Evolutionary conservation across 257 asterid species (phyloP), one percentile per base, ranked within the genome.

Genomic region (Rhazya stricta): DNA sequence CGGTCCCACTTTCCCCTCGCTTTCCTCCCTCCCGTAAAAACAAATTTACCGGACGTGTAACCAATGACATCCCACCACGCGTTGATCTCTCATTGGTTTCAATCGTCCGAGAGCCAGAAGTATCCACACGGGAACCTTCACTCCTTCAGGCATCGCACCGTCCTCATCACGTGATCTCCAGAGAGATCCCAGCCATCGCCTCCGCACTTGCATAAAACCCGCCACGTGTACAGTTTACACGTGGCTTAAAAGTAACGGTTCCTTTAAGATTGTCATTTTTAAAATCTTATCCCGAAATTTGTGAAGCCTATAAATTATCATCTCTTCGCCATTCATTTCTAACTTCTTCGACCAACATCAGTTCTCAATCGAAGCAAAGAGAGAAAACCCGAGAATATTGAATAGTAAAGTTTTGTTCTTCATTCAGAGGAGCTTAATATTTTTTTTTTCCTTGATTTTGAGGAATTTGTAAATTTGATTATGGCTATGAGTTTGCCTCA

Each of bases 401-500:
- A 42, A 67, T n/a, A 11, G 9, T 16, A 76, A 9, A 29, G 9
- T 29, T 6, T 43, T 6, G 12, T 27, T 21, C 10, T 42, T 5
- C 12, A 5, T 5, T 9, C 23, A 36, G 2, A 10, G 16, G 6
- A 23, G 4, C 7, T 50, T 10, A 54, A 41, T 21, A 18, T 46
- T 29, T 15, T 15, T 54, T 4, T 4, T 18, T 29, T 73, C 58
- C n/a, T 45, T n/a, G 25, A 8, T 75, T n/a, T 60, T 58, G 67
- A 32, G n/a, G 62, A 32, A 18, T 27, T 68, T 53, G 18, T 36
- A 8, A 57, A 41, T 51, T 65, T 16, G 79, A 46, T 43, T 57
- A 92, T 92, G 99, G 97, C 97, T n/a, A 91, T 92, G 97, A 89
- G 92, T 80, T 71, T 95, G 75, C 89, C 98, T 10, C 92, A 88